Base-by-base conservation (phyloP, 306 rosid species). In the Glycine tomentella region DNA sequence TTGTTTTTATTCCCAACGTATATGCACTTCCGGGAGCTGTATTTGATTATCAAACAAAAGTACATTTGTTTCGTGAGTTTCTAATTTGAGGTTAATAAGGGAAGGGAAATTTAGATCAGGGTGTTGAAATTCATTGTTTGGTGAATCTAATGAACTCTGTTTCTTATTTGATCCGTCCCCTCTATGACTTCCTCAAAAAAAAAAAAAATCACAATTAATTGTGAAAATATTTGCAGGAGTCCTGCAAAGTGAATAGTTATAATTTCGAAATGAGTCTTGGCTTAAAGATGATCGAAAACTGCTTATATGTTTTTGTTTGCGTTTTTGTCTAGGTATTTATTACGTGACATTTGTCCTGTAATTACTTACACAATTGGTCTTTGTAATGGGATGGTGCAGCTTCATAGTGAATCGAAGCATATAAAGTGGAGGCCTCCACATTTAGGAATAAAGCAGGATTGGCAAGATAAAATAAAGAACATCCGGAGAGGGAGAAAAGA, bases 391-490 rank as follows among this genome's bases (percentile, higher is more conserved):
- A 49, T 83, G 69, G 57, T 89, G 82, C 84, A 89, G 98, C 81
- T 78, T 80, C 64, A 51, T 72, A 57, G 78, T 70, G 94, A 92
- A 86, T 77, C n/a, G 4, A 90, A 86, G 89, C 76, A 61, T 68
- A 86, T 69, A 52, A 90, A 84, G 91, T 92, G 98, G 99, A 88
- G 92, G 76, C 87, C 94, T 46, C 78, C 91, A 2, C 89, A 86
- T 86, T 75, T 87, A 75, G 93, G 89, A 78, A 90, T 85, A 58
- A 95, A 90, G 76, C 97, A 88, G 74, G 99, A 96, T 83, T 96
- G 98, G 99, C 98, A 93, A 86, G 97, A 90, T 69, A 93, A 81
- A 74, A 71, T 96, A 53, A 92, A 82, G 82, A 92, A 86, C 80
- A 93, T 95, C 67, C 81, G 90, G 51, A 77, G 84, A 58, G 97